phyloP scores from a whole-genome alignment of 441 rosid genomes.

The Geranium incanum region DNA sequence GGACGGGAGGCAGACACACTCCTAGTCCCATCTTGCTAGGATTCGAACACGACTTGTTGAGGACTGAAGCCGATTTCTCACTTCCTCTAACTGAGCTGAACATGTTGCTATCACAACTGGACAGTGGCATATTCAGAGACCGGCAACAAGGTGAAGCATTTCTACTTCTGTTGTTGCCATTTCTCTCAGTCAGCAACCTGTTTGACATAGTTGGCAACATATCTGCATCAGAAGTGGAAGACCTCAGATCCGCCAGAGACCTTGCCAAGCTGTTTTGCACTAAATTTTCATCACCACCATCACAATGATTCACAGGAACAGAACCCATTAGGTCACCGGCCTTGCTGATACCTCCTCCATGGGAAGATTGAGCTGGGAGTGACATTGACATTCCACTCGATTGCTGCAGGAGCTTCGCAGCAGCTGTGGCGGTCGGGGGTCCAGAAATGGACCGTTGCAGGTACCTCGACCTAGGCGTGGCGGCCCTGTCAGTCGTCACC shows the following conservation, averaged over 20 bases:
- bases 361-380: neutral
- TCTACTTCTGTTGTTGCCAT: constrained; percentile 14
- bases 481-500: constrained; percentile 6
- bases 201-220: constrained; percentile 30
- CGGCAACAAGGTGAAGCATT: constrained; percentile 39
- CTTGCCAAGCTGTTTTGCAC: constrained; percentile 12
- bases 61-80: constrained; percentile 26
- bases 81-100: constrained; percentile 29
- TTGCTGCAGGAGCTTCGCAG: constrained; percentile 45
- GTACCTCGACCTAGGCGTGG: neutral
- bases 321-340: neutral
- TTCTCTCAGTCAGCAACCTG: constrained; percentile 33
- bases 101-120: constrained; percentile 25
- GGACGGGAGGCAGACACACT: constrained; percentile 53
- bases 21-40: constrained; percentile 25
- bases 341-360: neutral
- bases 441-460: constrained; percentile 29
- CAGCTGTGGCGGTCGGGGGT: constrained; percentile 32
- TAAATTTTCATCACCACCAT: neutral
- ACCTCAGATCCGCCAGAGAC: constrained; percentile 24
- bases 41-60: constrained; percentile 23
- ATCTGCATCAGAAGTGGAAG: constrained; percentile 36
- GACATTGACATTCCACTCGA: constrained; percentile 33
- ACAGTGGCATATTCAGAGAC: constrained; percentile 39
- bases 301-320: constrained; percentile 5